These are phyloP conservation scores for Arabidopsis lyrata DNA, from an alignment of 441 rosid species.

Conservation along the genomic window DNA sequence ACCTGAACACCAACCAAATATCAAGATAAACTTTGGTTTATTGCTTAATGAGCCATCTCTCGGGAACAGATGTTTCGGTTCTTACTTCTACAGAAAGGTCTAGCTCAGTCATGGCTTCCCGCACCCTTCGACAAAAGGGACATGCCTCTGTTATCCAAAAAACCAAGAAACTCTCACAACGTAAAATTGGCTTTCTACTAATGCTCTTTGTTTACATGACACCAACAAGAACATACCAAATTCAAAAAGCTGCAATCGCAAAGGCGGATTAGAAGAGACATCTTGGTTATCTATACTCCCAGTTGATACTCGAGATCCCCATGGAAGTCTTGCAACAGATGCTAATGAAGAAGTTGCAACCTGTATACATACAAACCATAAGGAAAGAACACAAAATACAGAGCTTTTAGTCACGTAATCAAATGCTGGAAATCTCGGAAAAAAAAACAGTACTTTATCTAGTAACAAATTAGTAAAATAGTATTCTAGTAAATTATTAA, in stretches of 20 bases:
- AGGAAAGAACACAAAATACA: background rate
- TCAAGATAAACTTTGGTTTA: constrained; percentile 31
- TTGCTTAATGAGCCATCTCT: background rate
- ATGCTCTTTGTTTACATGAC: background rate
- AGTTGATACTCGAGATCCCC: constrained; percentile 71
- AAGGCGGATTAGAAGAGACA: constrained; percentile 47
- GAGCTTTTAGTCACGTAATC: background rate
- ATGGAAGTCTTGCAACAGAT: constrained; percentile 71
- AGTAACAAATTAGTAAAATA: no score
- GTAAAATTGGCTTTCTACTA: background rate
- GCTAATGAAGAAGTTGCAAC: constrained; percentile 74
- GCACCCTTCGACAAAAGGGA: constrained; percentile 87
- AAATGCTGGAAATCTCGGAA: no score
- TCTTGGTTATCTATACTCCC: constrained; percentile 37
- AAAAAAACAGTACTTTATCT: no score
- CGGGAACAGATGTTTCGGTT: background rate
- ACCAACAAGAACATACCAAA: constrained; percentile 57
- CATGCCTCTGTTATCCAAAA: constrained; percentile 71
- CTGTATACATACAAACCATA: constrained; percentile 39
- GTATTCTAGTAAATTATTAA: no score
- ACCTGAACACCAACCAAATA: constrained; percentile 53
- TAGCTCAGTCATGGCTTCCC: constrained; percentile 87
- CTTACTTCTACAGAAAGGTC: constrained; percentile 82
- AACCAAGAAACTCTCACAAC: constrained; percentile 13
- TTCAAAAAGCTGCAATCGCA: constrained; percentile 73